Evolutionary conservation across 345 rosid genomes (phyloP).

Genomic region (Pugionium dolabratum): DNA sequence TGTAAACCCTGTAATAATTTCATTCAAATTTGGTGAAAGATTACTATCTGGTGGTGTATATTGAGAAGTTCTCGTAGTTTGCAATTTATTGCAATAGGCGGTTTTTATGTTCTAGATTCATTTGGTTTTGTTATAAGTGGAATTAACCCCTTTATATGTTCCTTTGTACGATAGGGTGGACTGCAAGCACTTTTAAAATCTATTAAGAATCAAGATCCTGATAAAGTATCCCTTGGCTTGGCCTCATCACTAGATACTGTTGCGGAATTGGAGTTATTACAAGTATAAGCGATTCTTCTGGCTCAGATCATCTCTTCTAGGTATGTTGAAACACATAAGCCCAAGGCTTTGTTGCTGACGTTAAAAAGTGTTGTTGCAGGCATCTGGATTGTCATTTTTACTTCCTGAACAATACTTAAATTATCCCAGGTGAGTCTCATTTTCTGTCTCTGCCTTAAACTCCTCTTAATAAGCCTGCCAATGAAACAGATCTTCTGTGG

Average conservation of each 20-base stretch:
- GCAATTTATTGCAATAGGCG: background rate
- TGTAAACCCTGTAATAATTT: background rate
- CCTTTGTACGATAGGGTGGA: conserved; percentile 64
- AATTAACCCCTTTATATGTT: background rate
- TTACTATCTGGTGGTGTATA: background rate
- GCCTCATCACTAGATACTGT: conserved; percentile 79
- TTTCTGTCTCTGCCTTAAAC: background rate
- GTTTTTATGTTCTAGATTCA: conserved; percentile 7
- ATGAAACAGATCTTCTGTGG: conserved; percentile 12
- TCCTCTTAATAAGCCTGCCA: conserved; percentile 1
- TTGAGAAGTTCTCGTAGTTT: conserved; percentile 2
- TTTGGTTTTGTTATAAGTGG: background rate
- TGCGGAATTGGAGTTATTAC: conserved; percentile 88
- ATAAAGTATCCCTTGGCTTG: conserved; percentile 81
- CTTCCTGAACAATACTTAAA: conserved; percentile 79
- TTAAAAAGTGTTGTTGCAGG: conserved; percentile 53
- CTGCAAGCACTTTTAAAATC: conserved; percentile 65
- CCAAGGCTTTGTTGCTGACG: conserved; percentile 20
- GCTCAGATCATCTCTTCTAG: background rate
- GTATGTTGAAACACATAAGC: background rate
- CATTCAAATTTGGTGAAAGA: background rate
- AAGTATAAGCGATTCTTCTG: conserved; percentile 47
- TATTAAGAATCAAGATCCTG: conserved; percentile 89
- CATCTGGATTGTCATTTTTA: conserved; percentile 93
- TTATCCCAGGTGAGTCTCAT: conserved; percentile 70